Percentiles rank a stretch among this genome's conserved stretches.
Evolutionary conservation across 371 early-diverging fungal genomes (phyloP).

Genomic region (Apophysomyces sp.): DNA sequence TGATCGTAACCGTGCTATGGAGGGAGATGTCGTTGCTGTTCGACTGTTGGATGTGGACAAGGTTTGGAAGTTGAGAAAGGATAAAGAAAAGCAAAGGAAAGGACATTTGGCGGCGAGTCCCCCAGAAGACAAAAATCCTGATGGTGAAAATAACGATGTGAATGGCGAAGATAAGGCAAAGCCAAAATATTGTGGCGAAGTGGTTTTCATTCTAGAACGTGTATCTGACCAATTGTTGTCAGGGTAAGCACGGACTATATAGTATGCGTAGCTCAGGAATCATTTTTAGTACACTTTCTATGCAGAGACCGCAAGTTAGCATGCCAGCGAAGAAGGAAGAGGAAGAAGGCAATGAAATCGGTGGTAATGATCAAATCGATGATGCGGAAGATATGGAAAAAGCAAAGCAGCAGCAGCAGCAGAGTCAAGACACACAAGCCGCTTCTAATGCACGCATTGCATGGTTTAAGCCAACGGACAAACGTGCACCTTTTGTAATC

Average conservation of each 20-base stretch:
- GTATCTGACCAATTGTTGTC: constrained; percentile 48
- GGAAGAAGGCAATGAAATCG: background rate
- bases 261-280: background rate
- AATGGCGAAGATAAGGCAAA: constrained; percentile 33
- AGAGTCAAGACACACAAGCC: background rate
- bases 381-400: background rate
- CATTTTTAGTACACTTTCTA: background rate
- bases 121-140: constrained; percentile 5
- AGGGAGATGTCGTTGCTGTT: constrained; percentile 80
- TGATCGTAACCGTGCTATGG: constrained; percentile 78
- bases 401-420: background rate
- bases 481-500: constrained; percentile 26
- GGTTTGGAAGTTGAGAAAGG: constrained; percentile 40
- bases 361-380: background rate
- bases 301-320: background rate
- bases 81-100: constrained; percentile 11
- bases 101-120: no score
- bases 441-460: constrained; percentile 35
- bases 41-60: constrained; percentile 60
- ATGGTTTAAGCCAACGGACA: constrained; percentile 81
- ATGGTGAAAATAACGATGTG: constrained; percentile 2
- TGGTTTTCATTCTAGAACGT: constrained; percentile 55
- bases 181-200: constrained; percentile 56
- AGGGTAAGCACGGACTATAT: constrained; percentile 26
- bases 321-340: background rate